These are phyloP conservation scores for Aspergillus spinulosporus DNA, from an alignment of 2,329 filamentous ascomycete species.

Conservation along the genomic window DNA sequence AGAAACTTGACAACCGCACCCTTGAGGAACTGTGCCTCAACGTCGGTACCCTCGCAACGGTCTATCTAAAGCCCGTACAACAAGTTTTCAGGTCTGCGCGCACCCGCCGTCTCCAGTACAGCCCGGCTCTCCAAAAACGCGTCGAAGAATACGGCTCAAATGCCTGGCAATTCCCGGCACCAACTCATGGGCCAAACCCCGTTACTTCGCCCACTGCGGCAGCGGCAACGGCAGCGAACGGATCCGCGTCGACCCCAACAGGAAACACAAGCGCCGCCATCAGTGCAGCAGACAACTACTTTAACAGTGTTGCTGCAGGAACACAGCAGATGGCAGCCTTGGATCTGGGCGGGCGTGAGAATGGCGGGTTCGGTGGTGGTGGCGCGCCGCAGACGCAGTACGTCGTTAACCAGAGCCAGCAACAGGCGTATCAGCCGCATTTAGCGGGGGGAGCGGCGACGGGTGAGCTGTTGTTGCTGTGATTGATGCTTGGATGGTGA, in stretches of 20 bases:
- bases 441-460: slow-evolving; percentile 64
- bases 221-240: slow-evolving; percentile 35
- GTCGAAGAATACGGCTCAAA: slow-evolving; percentile 45
- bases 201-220: slow-evolving; percentile 34
- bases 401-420: slow-evolving; percentile 79
- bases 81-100: slow-evolving; percentile 94
- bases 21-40: slow-evolving; percentile 97
- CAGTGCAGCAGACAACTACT: slow-evolving; percentile 85
- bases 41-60: slow-evolving; percentile 91
- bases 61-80: slow-evolving; percentile 96
- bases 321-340: slow-evolving; percentile 72
- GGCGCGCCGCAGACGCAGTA: slow-evolving; percentile 53
- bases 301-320: slow-evolving; percentile 65
- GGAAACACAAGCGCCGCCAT: slow-evolving; percentile 69
- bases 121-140: slow-evolving; percentile 78
- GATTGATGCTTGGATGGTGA: slow-evolving; percentile 21
- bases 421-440: slow-evolving; percentile 71
- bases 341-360: slow-evolving; percentile 64
- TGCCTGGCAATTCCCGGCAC: slow-evolving; percentile 40
- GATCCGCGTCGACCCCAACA: slow-evolving; percentile 31
- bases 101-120: slow-evolving; percentile 74
- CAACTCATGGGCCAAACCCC: slow-evolving; percentile 30
- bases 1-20: slow-evolving; percentile 86
- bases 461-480: slow-evolving; percentile 70
- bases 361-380: slow-evolving; percentile 65